These are phyloP conservation scores for Leccinum truebloodii DNA, from an alignment of 768 basidiomycete species.

Conservation along the genomic window DNA sequence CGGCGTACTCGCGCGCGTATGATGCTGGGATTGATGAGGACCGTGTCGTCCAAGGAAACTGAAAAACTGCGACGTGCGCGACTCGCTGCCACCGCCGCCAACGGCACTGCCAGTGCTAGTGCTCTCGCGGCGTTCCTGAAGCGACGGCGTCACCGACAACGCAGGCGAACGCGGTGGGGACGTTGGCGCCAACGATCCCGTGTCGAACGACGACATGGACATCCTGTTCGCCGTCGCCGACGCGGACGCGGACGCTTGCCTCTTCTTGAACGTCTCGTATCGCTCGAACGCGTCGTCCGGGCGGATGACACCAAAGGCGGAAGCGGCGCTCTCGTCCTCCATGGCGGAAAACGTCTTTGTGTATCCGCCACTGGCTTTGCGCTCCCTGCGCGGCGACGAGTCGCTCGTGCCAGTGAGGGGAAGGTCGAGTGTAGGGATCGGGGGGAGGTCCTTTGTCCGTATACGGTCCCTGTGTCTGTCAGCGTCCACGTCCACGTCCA, in stretches of 20 bases:
- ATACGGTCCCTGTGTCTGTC: slow-evolving; percentile 24
- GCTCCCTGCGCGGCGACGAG: not conserved
- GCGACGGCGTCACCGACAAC: slow-evolving; percentile 31
- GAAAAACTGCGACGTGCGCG: slow-evolving; percentile 51
- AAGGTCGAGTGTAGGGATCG: slow-evolving; percentile 39
- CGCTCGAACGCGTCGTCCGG: slow-evolving; percentile 88
- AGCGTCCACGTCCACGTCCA: not conserved
- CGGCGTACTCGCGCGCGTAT: slow-evolving; percentile 47
- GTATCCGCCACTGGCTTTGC: not conserved
- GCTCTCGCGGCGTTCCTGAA: slow-evolving; percentile 27
- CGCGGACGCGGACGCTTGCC: slow-evolving; percentile 27
- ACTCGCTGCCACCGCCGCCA: slow-evolving; percentile 28
- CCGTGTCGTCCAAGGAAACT: slow-evolving; percentile 59
- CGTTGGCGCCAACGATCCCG: slow-evolving; percentile 31
- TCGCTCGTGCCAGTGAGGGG: slow-evolving; percentile 9
- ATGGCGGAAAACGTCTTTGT: not conserved
- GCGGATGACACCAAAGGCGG: slow-evolving; percentile 24
- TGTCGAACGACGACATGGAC: slow-evolving; percentile 65
- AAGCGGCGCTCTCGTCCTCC: slow-evolving; percentile 2
- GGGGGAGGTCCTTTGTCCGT: slow-evolving; percentile 54
- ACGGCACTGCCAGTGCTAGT: not conserved
- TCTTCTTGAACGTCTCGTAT: slow-evolving; percentile 80
- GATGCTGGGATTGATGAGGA: not conserved
- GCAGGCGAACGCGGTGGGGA: slow-evolving; percentile 45
- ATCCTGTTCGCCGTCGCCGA: slow-evolving; percentile 42